Percentiles rank a stretch among this genome's conserved stretches.
phyloP scores from a whole-genome alignment of 495 filamentous ascomycete genomes.

The Amphirosellinia nigrospora region DNA sequence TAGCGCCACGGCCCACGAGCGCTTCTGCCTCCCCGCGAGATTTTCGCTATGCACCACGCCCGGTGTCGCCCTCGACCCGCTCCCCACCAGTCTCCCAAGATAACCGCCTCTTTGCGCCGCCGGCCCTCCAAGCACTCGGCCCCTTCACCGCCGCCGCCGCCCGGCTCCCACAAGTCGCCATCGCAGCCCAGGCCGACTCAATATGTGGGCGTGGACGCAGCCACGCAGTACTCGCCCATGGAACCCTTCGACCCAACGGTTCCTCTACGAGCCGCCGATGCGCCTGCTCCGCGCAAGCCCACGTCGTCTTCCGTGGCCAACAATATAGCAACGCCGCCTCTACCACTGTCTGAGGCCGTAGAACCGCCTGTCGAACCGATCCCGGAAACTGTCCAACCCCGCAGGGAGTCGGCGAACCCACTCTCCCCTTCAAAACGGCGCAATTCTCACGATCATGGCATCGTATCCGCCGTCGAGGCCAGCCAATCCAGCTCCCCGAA shows the following conservation, averaged over 20 bases:
- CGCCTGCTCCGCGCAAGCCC: conserved; percentile 40
- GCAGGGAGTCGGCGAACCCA: conserved; percentile 37
- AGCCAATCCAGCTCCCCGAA: conserved; percentile 45
- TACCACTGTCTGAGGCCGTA: conserved; percentile 44
- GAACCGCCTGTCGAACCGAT: conserved; percentile 24
- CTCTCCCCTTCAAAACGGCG: conserved; percentile 54
- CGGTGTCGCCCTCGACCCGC: conserved; percentile 23
- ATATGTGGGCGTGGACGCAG: conserved; percentile 60
- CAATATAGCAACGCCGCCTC: conserved; percentile 28
- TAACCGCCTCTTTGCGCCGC: conserved; percentile 51
- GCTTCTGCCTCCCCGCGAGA: conserved; percentile 54
- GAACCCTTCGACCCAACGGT: conserved; percentile 50
- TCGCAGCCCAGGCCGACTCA: conserved; percentile 43
- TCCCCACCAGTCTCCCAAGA: conserved; percentile 54
- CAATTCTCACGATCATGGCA: conserved; percentile 56
- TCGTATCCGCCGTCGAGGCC: conserved; percentile 56
- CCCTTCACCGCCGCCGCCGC: conserved; percentile 38
- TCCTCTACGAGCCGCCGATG: conserved; percentile 38
- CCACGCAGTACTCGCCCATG: conserved; percentile 64
- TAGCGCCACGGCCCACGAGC: conserved; percentile 46
- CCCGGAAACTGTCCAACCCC: conserved; percentile 48
- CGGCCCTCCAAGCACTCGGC: conserved; percentile 49
- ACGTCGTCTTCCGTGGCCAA: conserved; percentile 31
- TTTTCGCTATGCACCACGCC: conserved; percentile 54
- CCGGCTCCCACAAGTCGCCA: conserved; percentile 43